Evolutionary conservation across 192 early-diverging fungal genomes (phyloP), one percentile per base, ranked within the genome.

Genomic region (Chytriomyces sp.): DNA sequence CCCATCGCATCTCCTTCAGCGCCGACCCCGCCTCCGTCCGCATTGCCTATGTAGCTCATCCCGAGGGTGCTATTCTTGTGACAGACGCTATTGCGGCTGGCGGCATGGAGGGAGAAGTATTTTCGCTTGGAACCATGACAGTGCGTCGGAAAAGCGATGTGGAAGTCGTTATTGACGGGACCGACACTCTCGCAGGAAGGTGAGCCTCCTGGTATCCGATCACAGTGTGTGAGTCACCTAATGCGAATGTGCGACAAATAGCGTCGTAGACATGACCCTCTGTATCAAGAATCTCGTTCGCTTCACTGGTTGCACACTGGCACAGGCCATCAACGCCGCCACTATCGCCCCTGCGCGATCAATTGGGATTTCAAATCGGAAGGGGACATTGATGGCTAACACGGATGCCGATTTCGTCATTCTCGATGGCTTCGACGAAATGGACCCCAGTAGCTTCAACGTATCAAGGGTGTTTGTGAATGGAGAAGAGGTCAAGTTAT

Each of bases 81-180:
- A 93, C 93, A 0, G 91, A 94, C 70, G 91, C 91, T 34, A 87
- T 94, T 82, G 84, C 88, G 4, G 93, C 92, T 17, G 86, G 85
- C 78, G 89, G 90, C 19, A 77, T 94, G 31, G 84, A 90, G 14
- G 78, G 83, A 26, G 91, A 91, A 26, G 70, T 72, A n/a, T 92
- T 93, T 78, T 86, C 83, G 30, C 80, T 93, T 25, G 90, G 90
- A 39, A 83, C 87, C 65, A 86, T 90, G 81, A 78, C 82, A 39
- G 89, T 90, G 33, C 58, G 52, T 17, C 40, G 58, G 22, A 62
- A 52, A 81, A 87, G 61, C 70, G 83, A 78, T 52, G 88, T 86
- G 34, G 82, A 82, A 10, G 92, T 88, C 7, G 90, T 91, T 65
- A 86, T 94, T 64, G 85, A 89, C 55, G 92, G 87, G 22, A 93